These are phyloP conservation scores for Aspergillus floridensis DNA, from an alignment of 2,329 filamentous ascomycete species.

Conservation along the genomic window DNA sequence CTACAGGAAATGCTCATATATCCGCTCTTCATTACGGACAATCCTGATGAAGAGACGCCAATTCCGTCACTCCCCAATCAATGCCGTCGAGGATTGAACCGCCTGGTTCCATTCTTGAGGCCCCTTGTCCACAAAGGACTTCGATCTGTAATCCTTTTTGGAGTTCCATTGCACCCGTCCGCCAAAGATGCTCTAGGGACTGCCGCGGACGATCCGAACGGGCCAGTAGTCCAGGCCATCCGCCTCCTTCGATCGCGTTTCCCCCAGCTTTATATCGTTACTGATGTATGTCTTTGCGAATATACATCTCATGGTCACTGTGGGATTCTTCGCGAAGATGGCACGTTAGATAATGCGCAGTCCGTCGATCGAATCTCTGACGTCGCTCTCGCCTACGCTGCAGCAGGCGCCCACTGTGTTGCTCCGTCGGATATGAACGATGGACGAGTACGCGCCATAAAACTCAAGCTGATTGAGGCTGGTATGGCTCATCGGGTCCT, in stretches of 20 bases:
- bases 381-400: slow-evolving; percentile 96
- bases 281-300: slow-evolving; percentile 96
- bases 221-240: slow-evolving; percentile 86
- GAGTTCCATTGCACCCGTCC: slow-evolving; percentile 76
- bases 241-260: slow-evolving; percentile 79
- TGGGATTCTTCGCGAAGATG: slow-evolving; percentile 90
- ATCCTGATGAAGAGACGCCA: slow-evolving; percentile 83
- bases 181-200: slow-evolving; percentile 91
- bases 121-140: slow-evolving; percentile 87
- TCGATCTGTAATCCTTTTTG: slow-evolving; percentile 90
- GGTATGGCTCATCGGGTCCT: slow-evolving; percentile 88
- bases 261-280: slow-evolving; percentile 84
- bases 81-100: slow-evolving; percentile 82
- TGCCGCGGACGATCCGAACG: slow-evolving; percentile 85
- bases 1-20: slow-evolving; percentile 94
- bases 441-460: slow-evolving; percentile 93
- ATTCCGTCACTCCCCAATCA: slow-evolving; percentile 92
- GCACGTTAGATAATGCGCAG: slow-evolving; percentile 85
- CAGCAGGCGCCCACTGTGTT: slow-evolving; percentile 92
- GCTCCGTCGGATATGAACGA: slow-evolving; percentile 99
- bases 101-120: slow-evolving; percentile 76
- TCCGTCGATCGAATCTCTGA: slow-evolving; percentile 94
- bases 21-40: slow-evolving; percentile 92
- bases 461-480: slow-evolving; percentile 93
- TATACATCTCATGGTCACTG: slow-evolving; percentile 98